Base-by-base conservation (phyloP, 2,329 filamentous ascomycete species). In the Decorospora gaudefroyi region DNA sequence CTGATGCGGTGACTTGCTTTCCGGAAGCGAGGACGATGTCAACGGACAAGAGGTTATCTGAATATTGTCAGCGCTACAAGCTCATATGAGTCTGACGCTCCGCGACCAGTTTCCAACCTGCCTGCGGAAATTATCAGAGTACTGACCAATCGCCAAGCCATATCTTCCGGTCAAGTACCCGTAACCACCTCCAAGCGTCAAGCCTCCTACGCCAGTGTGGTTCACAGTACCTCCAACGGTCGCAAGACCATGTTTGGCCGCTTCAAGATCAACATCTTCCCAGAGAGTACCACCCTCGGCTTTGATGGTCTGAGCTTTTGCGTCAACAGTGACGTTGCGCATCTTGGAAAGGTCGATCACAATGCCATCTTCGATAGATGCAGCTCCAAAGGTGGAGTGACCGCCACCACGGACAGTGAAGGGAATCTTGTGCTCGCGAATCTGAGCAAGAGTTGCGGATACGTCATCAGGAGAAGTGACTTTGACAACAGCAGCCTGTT, bases 161-260 rank as follows among this genome's bases (percentile, higher is more conserved):
- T 81, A 70, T 21, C 71, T 68, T 1, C 79, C 77, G 17, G 73
- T 77, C 11, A 85, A 67, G 64, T 78, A 76, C 1, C 83, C 81
- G 55, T 80, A 82, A 1, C 82, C 82, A 16, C 81, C 82, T 1
- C 80, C 80, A 62, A 69, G 45, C 1, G 64, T 69, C 10, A 85
- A 68, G 0, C 80, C 83, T 2, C 80, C 82, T 4, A 85, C 78
- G 4, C 83, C 82, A 1, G 81, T 85, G 51, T 84, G 79, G 28
- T 79, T 79, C 7, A 85, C 80, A 0, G 82, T 83, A 2, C 83
- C 83, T 6, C 81, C 82, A 0, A 84, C 78, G 1, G 80, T 80
- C 2, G 80, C 82, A 2, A 85, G 73, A 0, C 74, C 74, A 54
- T 80, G 67, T 33, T 74, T 64, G 37, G 70, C 77, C 0, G 76